These are phyloP conservation scores for Pseudognaphalium luteoalbum DNA, from an alignment of 129 eudicot genomes.

Conservation along the genomic window DNA sequence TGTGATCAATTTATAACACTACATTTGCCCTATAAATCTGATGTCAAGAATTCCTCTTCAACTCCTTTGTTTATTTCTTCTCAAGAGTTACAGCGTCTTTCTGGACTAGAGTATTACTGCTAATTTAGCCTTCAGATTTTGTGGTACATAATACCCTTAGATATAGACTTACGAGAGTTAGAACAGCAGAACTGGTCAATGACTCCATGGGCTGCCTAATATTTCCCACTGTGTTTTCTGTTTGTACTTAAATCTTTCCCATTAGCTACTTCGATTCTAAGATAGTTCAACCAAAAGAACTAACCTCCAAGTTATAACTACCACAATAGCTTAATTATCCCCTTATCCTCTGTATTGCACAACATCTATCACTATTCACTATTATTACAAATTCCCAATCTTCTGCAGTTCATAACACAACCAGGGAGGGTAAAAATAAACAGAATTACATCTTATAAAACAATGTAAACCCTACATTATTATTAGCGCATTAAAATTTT, in stretches of 20 bases:
- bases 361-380: conserved; percentile 2
- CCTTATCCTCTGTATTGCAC: conserved; percentile 4
- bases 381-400: not conserved
- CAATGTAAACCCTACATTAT: not conserved
- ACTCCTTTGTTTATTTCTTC: not conserved
- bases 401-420: conserved; percentile 17
- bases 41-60: not conserved
- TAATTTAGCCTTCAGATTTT: not conserved
- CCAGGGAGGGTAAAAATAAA: not conserved
- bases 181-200: not conserved
- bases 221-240: not conserved
- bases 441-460: not conserved
- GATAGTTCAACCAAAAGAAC: not conserved
- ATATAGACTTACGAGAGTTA: not conserved
- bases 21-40: not conserved
- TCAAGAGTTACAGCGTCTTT: not conserved
- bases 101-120: not conserved
- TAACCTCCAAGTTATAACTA: not conserved
- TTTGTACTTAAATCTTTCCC: not conserved
- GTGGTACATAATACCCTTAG: not conserved
- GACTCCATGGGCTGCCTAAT: not conserved
- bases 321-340: conserved; percentile 1
- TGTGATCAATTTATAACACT: not conserved
- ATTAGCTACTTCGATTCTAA: not conserved
- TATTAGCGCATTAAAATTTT: no score